These are phyloP conservation scores for Oryza meyeriana DNA, from an alignment of 176 grass and related monocot genomes.

Conservation along the genomic window DNA sequence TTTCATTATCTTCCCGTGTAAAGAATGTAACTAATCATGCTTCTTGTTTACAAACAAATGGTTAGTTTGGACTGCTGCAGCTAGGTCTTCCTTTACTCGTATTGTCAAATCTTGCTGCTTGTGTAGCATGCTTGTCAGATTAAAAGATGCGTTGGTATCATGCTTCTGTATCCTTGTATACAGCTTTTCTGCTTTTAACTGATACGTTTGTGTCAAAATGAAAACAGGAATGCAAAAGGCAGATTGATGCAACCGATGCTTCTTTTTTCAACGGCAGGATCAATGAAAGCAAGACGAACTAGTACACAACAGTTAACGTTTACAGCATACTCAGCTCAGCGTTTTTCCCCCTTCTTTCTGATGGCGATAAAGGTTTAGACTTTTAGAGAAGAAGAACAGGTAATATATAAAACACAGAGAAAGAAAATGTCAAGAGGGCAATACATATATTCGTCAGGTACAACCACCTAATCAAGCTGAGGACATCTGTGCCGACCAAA, in stretches of 20 bases:
- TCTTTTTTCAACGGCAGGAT: conserved; percentile 35
- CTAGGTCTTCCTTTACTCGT: neutral
- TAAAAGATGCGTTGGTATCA: conserved; percentile 26
- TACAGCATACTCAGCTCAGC: neutral
- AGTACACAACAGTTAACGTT: neutral
- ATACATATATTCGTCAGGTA: conserved; percentile 17
- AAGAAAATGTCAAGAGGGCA: conserved; percentile 22
- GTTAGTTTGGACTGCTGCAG: neutral
- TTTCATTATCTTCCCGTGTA: neutral
- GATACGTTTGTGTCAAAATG: conserved; percentile 29
- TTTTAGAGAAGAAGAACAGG: conserved; percentile 2
- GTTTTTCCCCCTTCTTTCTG: neutral
- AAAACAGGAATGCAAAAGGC: neutral
- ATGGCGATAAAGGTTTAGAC: neutral
- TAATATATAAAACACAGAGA: neutral
- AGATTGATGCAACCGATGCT: conserved; percentile 9
- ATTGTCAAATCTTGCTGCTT: conserved; percentile 14
- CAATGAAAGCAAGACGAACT: neutral
- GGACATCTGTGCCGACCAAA: conserved; percentile 9
- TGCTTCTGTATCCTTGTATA: neutral
- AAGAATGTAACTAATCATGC: neutral
- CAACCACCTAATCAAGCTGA: conserved; percentile 18
- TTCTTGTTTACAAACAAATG: neutral
- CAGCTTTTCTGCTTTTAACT: neutral
- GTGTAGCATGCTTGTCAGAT: conserved; percentile 16